Evolutionary conservation across 768 basidiomycete genomes (phyloP), one percentile per base, ranked within the genome.

Genomic region (Amanita molliuscula): DNA sequence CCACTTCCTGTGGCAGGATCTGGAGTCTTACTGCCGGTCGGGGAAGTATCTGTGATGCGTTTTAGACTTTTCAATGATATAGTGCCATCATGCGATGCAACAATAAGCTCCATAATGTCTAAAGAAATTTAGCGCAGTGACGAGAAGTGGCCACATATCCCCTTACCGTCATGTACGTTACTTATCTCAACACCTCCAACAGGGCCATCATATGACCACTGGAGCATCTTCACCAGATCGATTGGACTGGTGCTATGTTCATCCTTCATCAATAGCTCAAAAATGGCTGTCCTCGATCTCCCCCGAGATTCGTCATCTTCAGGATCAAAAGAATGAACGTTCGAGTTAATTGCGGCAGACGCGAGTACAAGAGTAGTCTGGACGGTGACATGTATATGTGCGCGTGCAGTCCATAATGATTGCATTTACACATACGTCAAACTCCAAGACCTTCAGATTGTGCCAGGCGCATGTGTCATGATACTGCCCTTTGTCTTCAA

Each of bases 171-270:
- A 9, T 58, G 53, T 49, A 75, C 74, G 44, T 65, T 60, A 49
- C 73, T 63, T 9, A 84, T 60, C 2, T 73, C 75, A 10, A 74
- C 59, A 18, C 71, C 71, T 44, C 65, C 62, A 0, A 72, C 65
- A 11, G 69, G 67, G 9, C 80, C 76, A 35, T 76, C 72, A 5
- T 79, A 59, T 20, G 70, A 58, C 78, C 81, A 82, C 41, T 79
- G 75, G 6, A 77, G 76, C 8, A 83, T 54, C 36, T 67, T 67
- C 46, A 68, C 68, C 0, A 85, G 67, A 23, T 55, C 59, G 1
- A 70, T 58, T 8, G 68, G 65, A 4, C 63, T 63, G 6, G 67
- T 59, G 3, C 62, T 59, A 6, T 54, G 51, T 38, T 62, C 59
- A 7, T 63, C 55, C 18, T 54, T 57, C 1, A 58, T 50, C 3